A percentile compares a stretch with the other conserved stretches of the same genome.
These are phyloP conservation scores for Zarea fungicola DNA, from an alignment of 2,329 filamentous ascomycete genomes.

Conservation along the genomic window DNA sequence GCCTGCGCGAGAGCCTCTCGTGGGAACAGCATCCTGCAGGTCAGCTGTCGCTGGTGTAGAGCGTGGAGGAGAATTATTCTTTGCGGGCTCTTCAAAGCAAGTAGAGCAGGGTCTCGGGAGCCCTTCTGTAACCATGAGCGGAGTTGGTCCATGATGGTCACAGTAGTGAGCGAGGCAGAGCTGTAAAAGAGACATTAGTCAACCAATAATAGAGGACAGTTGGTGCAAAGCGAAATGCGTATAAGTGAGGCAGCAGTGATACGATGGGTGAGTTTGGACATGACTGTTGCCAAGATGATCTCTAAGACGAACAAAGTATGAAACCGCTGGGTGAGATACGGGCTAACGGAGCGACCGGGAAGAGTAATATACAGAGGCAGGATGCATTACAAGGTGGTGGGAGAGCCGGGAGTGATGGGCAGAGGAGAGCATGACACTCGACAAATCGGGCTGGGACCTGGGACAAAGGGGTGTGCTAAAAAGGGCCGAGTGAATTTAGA, in stretches of 20 bases:
- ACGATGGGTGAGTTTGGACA: slow-evolving; percentile 8
- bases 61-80: slow-evolving; percentile 32
- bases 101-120: slow-evolving; percentile 54
- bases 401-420: not conserved
- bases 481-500: slow-evolving; percentile 7
- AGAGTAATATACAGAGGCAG: slow-evolving; percentile 7
- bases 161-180: slow-evolving; percentile 66
- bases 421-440: not conserved
- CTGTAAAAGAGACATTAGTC: slow-evolving; percentile 42
- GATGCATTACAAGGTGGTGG: slow-evolving; percentile 9
- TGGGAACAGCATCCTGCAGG: slow-evolving; percentile 39
- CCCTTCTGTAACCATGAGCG: slow-evolving; percentile 65
- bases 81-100: slow-evolving; percentile 44
- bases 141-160: slow-evolving; percentile 64
- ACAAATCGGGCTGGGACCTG: slow-evolving; percentile 5
- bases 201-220: not conserved
- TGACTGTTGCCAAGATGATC: not conserved
- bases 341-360: not conserved
- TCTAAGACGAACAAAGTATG: not conserved
- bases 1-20: slow-evolving; percentile 41
- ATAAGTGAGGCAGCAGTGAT: not conserved
- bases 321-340: not conserved
- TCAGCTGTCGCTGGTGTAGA: slow-evolving; percentile 34
- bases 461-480: slow-evolving; percentile 8
- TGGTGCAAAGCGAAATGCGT: not conserved